phyloP scores from a whole-genome alignment of 352 stramenopile genomes.

The Phytophthora pseudosyringae region DNA sequence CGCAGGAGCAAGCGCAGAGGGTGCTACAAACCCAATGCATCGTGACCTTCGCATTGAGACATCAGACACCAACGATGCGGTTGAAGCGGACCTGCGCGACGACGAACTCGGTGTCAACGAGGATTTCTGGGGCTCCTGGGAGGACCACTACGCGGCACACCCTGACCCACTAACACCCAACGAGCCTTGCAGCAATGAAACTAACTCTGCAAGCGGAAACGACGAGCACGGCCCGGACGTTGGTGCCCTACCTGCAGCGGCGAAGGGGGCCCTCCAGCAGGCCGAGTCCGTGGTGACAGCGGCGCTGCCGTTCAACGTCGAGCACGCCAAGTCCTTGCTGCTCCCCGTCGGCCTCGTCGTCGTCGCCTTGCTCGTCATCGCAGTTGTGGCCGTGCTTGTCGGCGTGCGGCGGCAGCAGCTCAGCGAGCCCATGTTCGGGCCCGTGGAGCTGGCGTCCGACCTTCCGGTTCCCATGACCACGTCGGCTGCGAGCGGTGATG shows the following conservation, averaged over 20 bases:
- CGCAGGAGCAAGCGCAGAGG: slow-evolving; percentile 10
- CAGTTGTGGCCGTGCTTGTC: slow-evolving; percentile 27
- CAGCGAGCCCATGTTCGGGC: slow-evolving; percentile 38
- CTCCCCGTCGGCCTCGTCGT: slow-evolving; percentile 14
- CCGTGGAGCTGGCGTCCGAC: slow-evolving; percentile 37
- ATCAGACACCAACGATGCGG: not conserved
- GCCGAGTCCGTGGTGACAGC: slow-evolving; percentile 22
- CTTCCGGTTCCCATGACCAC: slow-evolving; percentile 38
- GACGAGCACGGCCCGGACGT: slow-evolving; percentile 1
- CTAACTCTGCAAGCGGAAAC: slow-evolving; percentile 4
- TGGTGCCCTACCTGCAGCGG: slow-evolving; percentile 10
- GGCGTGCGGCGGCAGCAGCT: slow-evolving; percentile 34
- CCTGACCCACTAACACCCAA: not conserved
- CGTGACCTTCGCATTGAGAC: slow-evolving; percentile 21
- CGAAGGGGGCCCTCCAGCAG: slow-evolving; percentile 10
- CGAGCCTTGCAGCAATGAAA: not conserved
- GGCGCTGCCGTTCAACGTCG: slow-evolving; percentile 20
- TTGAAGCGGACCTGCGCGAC: slow-evolving; percentile 14
- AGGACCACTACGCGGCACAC: slow-evolving; percentile 10
- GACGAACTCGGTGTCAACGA: slow-evolving; percentile 25
- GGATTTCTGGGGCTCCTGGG: slow-evolving; percentile 25
- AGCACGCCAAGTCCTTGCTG: slow-evolving; percentile 12
- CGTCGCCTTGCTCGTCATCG: slow-evolving; percentile 23
- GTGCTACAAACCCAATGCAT: not conserved
- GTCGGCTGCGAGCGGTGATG: slow-evolving; percentile 1